Base-by-base conservation (phyloP, 2,329 filamentous ascomycete species). In the Penicillium sp. region DNA sequence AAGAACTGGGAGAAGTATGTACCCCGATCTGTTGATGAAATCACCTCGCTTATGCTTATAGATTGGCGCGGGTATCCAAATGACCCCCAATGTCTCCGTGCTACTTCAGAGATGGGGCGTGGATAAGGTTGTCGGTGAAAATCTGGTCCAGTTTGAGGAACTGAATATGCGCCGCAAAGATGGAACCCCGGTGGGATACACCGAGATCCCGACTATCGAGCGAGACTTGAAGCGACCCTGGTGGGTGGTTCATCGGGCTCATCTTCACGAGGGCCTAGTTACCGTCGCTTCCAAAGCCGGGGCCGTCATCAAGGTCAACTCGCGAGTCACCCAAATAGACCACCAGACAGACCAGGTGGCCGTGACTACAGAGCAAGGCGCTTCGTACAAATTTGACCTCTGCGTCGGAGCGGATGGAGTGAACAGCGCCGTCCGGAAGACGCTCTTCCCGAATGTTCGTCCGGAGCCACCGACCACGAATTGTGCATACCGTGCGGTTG, bases 241-340 rank as follows among this genome's bases (percentile, higher is more conserved):
- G 68, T 78, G 74, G 72, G 65, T 79, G 14, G 77, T 79, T 10
- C 76, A 79, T 44, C 65, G 76, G 16, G 75, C 76, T 11, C 74
- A 79, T 60, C 66, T 80, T 5, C 77, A 79, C 50, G 65, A 69
- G 16, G 74, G 74, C 13, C 63, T 79, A 2, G 69, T 71, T 11
- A 62, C 73, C 20, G 65, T 75, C 13, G 75, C 76, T 1, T 57
- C 66, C 20, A 58, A 66, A 13, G 60, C 69, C 13, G 76, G 76
- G 0, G 73, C 70, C 1, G 57, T 62, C 4, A 62, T 79, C 27
- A 51, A 71, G 24, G 70, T 76, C 10, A 56, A 65, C 18, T 69
- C 70, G 16, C 65, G 70, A 31, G 74, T 78, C 5, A 52, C 54
- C 3, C 56, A 62, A 13, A 55, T 77, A 7, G 45, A 66, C 31